Percentiles rank a stretch among this genome's conserved stretches.
Evolutionary conservation across 1,284 basidiomycete genomes (phyloP).

Genomic region (Tremellales sp.): DNA sequence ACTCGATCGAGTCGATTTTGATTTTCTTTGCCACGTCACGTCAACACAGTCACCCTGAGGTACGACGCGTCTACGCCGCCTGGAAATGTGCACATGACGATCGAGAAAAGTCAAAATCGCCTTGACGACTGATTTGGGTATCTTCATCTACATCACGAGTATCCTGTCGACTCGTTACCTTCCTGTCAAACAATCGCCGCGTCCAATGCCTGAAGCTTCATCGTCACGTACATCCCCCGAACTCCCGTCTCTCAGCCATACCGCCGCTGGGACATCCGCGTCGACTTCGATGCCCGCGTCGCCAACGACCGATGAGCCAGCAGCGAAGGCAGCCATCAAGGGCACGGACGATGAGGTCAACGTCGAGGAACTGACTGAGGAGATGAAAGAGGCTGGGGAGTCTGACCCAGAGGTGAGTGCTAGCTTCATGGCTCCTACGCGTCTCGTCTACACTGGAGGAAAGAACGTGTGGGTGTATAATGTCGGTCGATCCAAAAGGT

Average conservation of each 20-base stretch:
- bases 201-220: conserved; percentile 6
- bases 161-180: too few relatives aligned
- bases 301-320: conserved; percentile 16
- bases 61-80: too few relatives aligned
- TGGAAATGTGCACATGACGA: too few relatives aligned
- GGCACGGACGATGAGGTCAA: conserved; percentile 3
- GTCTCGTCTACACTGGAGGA: too few relatives aligned
- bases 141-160: too few relatives aligned
- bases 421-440: too few relatives aligned
- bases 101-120: background rate
- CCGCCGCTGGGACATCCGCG: conserved; percentile 18
- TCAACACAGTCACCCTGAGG: background rate
- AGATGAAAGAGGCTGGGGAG: conserved; percentile 14
- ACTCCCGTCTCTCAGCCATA: conserved; percentile 14
- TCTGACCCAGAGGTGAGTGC: conserved; percentile 40
- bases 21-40: background rate
- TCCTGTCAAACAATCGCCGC: background rate
- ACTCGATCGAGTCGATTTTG: background rate
- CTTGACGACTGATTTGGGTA: too few relatives aligned
- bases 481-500: too few relatives aligned
- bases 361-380: conserved; percentile 13
- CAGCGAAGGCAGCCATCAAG: background rate
- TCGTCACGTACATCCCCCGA: conserved; percentile 11
- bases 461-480: too few relatives aligned
- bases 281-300: conserved; percentile 36